A percentile compares a stretch with the other conserved stretches of the same genome.
Conservation (phyloP, 805 yeast species). For the Candida silvicultrix region DNA sequence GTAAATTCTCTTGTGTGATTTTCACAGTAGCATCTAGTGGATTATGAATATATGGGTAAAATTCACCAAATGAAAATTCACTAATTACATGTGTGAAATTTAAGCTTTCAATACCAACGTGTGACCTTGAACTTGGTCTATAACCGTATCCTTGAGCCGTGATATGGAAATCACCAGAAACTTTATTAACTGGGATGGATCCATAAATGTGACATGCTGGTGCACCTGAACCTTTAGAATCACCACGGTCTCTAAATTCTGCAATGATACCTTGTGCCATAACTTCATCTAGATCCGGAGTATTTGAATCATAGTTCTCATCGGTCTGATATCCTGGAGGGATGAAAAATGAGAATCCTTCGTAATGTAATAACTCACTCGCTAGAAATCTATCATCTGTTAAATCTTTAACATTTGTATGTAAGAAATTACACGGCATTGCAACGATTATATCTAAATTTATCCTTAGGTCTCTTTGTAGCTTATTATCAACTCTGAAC, state of each 20-base stretch:
- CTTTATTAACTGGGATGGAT: constrained; percentile 75
- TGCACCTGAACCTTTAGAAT: constrained; percentile 39
- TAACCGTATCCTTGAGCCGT: constrained; percentile 73
- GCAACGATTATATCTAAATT: constrained; percentile 78
- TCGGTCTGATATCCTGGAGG: constrained; percentile 45
- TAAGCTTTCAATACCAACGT: constrained; percentile 41
- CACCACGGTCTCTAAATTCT: constrained; percentile 43
- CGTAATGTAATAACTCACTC: constrained; percentile 64
- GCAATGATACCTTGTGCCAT: constrained; percentile 63
- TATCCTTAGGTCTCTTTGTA: constrained; percentile 54
- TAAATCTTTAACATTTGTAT: constrained; percentile 69
- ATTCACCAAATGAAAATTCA: constrained; percentile 88
- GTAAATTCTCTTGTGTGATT: constrained; percentile 40
- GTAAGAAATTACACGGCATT: constrained; percentile 75
- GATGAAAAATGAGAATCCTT: constrained; percentile 52
- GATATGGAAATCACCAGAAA: constrained; percentile 79
- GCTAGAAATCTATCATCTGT: constrained; percentile 78
- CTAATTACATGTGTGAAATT: constrained; percentile 81
- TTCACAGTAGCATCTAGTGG: constrained; percentile 80
- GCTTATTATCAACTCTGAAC: constrained; percentile 62
- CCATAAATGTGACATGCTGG: constrained; percentile 88
- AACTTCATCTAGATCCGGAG: constrained; percentile 63
- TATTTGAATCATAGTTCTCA: constrained; percentile 36
- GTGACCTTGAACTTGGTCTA: constrained; percentile 33
- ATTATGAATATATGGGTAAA: constrained; percentile 78